Percentiles rank a stretch among this genome's conserved stretches.
These are phyloP conservation scores for Talaromyces pinophilus DNA, from an alignment of 2,329 filamentous ascomycete genomes.

Conservation along the genomic window DNA sequence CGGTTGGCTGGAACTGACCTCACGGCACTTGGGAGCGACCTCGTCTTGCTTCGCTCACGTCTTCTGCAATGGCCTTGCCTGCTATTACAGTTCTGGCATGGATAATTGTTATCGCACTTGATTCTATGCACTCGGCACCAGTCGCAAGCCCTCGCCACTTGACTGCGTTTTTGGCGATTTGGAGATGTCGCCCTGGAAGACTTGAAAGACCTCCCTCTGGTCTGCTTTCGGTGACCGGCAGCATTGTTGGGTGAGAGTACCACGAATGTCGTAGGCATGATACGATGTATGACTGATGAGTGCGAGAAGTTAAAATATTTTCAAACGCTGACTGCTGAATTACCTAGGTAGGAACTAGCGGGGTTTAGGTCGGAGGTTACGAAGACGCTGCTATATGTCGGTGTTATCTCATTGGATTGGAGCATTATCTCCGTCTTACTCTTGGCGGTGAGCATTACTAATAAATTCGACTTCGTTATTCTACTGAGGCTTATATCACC, in stretches of 20 bases:
- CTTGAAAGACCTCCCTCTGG: background rate
- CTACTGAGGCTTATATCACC: background rate
- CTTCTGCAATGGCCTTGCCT: slow-evolving; percentile 11
- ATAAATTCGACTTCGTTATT: background rate
- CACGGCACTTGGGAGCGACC: slow-evolving; percentile 16
- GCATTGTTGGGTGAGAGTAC: background rate
- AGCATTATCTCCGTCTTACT: background rate
- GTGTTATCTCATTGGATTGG: background rate
- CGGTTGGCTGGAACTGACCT: background rate
- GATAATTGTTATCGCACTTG: slow-evolving; percentile 14
- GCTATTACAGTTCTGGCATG: slow-evolving; percentile 14
- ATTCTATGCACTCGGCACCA: slow-evolving; percentile 18
- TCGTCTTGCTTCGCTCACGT: slow-evolving; percentile 1
- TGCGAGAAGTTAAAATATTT: background rate
- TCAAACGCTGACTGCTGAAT: background rate
- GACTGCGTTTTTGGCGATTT: slow-evolving; percentile 8
- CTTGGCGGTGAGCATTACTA: slow-evolving; percentile 4
- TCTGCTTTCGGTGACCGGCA: background rate
- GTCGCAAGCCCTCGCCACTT: slow-evolving; percentile 16
- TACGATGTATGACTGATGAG: background rate
- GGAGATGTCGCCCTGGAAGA: background rate
- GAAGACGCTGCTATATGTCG: background rate
- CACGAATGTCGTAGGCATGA: background rate
- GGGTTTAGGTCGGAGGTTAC: background rate
- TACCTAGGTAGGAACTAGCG: background rate